Conservation (phyloP, 2,329 filamentous ascomycete genomes). For the Lecanicillium sp. region DNA sequence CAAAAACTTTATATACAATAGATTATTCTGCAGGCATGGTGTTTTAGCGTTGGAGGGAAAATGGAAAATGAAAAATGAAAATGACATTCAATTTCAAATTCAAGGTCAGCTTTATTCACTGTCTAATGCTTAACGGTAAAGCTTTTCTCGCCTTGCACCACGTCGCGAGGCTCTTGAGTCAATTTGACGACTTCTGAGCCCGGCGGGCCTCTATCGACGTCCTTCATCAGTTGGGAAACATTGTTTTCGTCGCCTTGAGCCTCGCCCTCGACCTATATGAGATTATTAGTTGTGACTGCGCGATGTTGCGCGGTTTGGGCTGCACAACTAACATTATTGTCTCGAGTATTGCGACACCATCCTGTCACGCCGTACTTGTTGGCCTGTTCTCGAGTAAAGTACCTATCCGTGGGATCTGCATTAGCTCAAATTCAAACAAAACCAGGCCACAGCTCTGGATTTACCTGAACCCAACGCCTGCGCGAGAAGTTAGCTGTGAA, state of each 20-base stretch:
- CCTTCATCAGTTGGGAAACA: constrained; percentile 62
- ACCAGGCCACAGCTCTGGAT: background rate
- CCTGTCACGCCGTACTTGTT: constrained; percentile 43
- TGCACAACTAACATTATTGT: constrained; percentile 43
- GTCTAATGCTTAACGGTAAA: constrained; percentile 48
- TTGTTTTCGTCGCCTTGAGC: constrained; percentile 65
- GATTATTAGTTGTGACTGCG: no score
- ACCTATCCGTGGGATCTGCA: constrained; percentile 23
- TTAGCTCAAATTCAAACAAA: background rate
- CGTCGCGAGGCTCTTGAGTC: constrained; percentile 57
- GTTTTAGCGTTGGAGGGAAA: background rate
- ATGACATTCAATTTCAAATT: background rate
- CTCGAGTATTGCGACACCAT: constrained; percentile 52
- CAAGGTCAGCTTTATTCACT: background rate
- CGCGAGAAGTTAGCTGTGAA: constrained; percentile 18
- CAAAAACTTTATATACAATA: background rate
- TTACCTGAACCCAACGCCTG: constrained; percentile 50
- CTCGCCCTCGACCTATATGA: constrained; percentile 64
- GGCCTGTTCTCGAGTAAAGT: constrained; percentile 47
- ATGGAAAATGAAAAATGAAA: background rate
- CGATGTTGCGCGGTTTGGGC: constrained; percentile 2
- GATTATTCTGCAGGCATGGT: background rate
- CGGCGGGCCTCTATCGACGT: constrained; percentile 66
- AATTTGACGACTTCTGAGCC: constrained; percentile 66
- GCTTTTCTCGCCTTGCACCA: constrained; percentile 56